phyloP scores from a whole-genome alignment of 805 yeast species.

The Saturnispora hagleri region DNA sequence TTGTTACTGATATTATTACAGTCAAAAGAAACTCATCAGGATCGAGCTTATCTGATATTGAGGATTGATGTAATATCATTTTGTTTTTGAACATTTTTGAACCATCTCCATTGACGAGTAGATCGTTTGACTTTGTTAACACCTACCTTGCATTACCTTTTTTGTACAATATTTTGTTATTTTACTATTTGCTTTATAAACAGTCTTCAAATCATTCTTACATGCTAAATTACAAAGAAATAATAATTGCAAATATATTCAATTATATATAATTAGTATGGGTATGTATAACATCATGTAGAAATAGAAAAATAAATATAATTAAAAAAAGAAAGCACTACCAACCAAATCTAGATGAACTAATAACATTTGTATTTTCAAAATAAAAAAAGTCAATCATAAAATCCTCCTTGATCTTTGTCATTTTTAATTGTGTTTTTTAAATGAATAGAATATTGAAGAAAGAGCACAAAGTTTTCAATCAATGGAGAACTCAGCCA shows the following conservation, averaged over 20 bases:
- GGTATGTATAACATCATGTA: neutral
- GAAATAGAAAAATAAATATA: neutral
- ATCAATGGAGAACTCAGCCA: slow-evolving; percentile 4
- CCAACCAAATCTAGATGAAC: neutral
- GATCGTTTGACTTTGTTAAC: neutral
- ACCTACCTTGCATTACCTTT: neutral
- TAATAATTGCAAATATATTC: neutral
- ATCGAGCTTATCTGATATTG: neutral
- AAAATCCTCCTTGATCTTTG: neutral
- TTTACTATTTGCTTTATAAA: neutral
- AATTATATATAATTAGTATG: neutral
- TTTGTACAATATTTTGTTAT: neutral
- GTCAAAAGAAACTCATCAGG: slow-evolving; percentile 1
- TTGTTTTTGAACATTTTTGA: neutral
- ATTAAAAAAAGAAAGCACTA: neutral
- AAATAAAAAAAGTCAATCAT: neutral
- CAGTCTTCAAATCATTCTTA: neutral
- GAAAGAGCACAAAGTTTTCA: neutral
- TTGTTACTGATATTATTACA: slow-evolving; percentile 1
- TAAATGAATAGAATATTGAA: neutral
- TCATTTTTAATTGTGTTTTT: neutral
- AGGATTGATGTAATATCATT: neutral
- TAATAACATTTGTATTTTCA: neutral
- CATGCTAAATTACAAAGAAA: neutral
- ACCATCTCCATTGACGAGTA: neutral